phyloP scores from a whole-genome alignment of 2,329 filamentous ascomycete species.

The Aspergillus sp. region DNA sequence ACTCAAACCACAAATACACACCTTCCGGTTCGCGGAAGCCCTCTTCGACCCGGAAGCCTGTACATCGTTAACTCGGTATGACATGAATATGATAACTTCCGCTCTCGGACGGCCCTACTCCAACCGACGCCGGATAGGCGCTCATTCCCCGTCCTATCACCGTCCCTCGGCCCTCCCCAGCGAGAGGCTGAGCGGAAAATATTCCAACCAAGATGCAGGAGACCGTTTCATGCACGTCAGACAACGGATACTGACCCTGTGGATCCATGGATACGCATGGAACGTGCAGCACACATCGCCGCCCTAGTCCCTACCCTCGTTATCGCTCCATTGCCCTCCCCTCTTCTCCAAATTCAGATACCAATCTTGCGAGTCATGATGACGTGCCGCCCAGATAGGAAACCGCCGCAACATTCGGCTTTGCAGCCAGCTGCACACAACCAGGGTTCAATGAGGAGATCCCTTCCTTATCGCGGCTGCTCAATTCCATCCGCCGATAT shows the following conservation, averaged over 20 bases:
- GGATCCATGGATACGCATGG: not conserved
- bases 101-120: not conserved
- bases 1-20: too few relatives aligned
- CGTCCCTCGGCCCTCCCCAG: too few relatives aligned
- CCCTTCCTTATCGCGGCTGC: too few relatives aligned
- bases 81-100: too few relatives aligned
- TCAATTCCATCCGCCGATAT: not conserved
- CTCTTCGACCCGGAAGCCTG: too few relatives aligned
- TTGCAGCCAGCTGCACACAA: too few relatives aligned
- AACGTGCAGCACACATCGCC: not conserved
- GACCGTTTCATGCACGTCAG: constrained; percentile 10
- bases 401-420: too few relatives aligned
- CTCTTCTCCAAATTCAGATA: not conserved
- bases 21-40: too few relatives aligned
- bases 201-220: not conserved
- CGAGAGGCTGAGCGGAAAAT: not conserved
- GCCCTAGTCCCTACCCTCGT: too few relatives aligned
- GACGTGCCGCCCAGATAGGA: not conserved
- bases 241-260: not conserved
- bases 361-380: not conserved
- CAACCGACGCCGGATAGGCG: not conserved
- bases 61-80: too few relatives aligned
- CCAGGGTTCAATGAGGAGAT: too few relatives aligned
- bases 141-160: not conserved
- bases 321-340: not conserved